Evolutionary conservation across 106 monocot species (phyloP), one percentile per base, ranked within the genome.

Genomic region (Dendrobium catenatum): DNA sequence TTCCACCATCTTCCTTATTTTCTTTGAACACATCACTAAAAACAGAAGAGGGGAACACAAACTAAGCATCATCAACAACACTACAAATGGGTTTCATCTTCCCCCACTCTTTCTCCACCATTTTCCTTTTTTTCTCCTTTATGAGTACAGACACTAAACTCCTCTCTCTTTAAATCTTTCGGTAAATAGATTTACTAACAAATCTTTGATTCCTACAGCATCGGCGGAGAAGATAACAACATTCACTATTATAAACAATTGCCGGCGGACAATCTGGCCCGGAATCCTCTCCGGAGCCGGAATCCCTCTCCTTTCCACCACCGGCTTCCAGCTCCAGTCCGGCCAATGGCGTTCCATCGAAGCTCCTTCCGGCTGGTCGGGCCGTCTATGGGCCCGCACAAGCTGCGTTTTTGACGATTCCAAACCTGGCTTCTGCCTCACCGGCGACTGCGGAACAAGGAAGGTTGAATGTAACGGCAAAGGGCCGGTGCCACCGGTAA

Each of bases 331-430:
- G 44, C 81, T 81, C 26, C 55, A 15, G 11, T 6, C 58, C 22
- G 27, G 15, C 41, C 41, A 22, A 22, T 27, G 56, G 18, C 75
- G 76, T 0, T 20, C 76, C 42, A 26, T 81, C 43, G 46, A 42
- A 33, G 58, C 76, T 6, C 81, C 76, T 24, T 0, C 61, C 4
- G 46, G 49, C 1, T 81, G 81, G 81, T 41, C 76, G 74, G 81
- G 81, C 42, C 81, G 81, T 20, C 11, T 76, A 6, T 81, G 81
- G 81, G 81, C 61, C 61, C 81, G 81, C 59, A 81, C 81, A n/a
- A 56, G 58, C 17, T 81, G 75, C 76, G 42, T 33, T 41, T 26
- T 43, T 9, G 75, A 75, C 43, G 44, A 33, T 44, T 20, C 76
- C 41, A 55, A 73, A 42, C 4, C 59, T 2, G 58, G 55, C 15